Conservation (phyloP, 257 asterid genomes). For the Coffea eugenioides region DNA sequence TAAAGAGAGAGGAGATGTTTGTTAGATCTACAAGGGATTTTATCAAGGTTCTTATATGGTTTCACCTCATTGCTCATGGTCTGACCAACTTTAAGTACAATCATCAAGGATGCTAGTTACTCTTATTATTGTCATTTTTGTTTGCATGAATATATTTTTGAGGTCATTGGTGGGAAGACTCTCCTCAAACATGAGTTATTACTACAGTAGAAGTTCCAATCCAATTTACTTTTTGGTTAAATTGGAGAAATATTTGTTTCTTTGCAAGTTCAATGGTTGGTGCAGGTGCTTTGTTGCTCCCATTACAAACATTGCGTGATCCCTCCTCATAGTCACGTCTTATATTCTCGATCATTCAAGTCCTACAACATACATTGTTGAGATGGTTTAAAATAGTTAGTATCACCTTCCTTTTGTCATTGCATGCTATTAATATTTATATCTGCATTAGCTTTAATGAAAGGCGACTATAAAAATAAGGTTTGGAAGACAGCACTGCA, state of each 20-base stretch:
- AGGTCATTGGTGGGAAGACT: neutral
- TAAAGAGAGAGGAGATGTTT: neutral
- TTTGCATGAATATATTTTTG: neutral
- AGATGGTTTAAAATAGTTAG: neutral
- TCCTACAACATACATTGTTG: neutral
- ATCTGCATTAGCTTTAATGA: slow-evolving; percentile 18
- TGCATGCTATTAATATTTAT: neutral
- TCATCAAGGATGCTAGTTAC: neutral
- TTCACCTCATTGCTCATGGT: neutral
- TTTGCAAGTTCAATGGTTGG: neutral
- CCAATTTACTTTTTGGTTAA: neutral
- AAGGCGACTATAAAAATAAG: slow-evolving; percentile 8
- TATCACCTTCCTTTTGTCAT: neutral
- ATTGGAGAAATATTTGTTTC: neutral
- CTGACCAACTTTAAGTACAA: neutral
- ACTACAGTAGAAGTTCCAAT: neutral
- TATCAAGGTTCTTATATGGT: neutral
- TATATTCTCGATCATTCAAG: neutral
- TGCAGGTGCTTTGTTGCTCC: neutral
- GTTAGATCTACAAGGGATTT: neutral
- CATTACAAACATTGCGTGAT: neutral
- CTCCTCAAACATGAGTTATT: neutral
- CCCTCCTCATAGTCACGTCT: neutral
- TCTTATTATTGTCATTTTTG: neutral
- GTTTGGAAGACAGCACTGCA: slow-evolving; percentile 32